A percentile compares a stretch with the other conserved stretches of the same genome.
phyloP scores from a whole-genome alignment of 1,284 basidiomycete species.

The Cryptococcus deneoformans region DNA sequence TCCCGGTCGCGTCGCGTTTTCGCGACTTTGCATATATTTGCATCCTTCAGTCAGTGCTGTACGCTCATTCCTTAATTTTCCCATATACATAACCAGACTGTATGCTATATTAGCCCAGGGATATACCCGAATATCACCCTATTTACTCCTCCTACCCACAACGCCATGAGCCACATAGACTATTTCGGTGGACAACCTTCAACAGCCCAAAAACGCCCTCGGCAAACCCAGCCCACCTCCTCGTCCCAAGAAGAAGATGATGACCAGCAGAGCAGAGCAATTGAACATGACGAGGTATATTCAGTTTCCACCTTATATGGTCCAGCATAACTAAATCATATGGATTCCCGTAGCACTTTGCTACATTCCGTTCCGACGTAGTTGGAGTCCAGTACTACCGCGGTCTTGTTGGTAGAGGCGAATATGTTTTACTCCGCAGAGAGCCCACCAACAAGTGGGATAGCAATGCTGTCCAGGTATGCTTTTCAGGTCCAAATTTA shows the following conservation, averaged over 20 bases:
- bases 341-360: slow-evolving; percentile 58
- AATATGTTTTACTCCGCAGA: slow-evolving; percentile 69
- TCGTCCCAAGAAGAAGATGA: background rate
- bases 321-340: background rate
- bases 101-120: too few relatives aligned
- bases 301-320: background rate
- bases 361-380: slow-evolving; percentile 59
- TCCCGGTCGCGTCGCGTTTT: too few relatives aligned
- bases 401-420: slow-evolving; percentile 72
- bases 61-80: too few relatives aligned
- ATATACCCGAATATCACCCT: too few relatives aligned
- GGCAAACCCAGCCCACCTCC: background rate
- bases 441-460: slow-evolving; percentile 70
- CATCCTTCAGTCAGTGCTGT: too few relatives aligned
- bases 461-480: slow-evolving; percentile 50
- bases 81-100: too few relatives aligned
- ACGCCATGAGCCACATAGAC: too few relatives aligned
- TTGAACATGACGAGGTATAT: background rate
- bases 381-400: slow-evolving; percentile 80
- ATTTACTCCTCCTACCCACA: too few relatives aligned
- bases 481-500: slow-evolving; percentile 2
- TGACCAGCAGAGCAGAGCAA: background rate
- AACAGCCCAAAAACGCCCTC: too few relatives aligned
- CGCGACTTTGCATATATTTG: too few relatives aligned
- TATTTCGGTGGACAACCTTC: too few relatives aligned